These are phyloP conservation scores for Lupinus albus DNA, from an alignment of 306 rosid genomes.

Conservation along the genomic window DNA sequence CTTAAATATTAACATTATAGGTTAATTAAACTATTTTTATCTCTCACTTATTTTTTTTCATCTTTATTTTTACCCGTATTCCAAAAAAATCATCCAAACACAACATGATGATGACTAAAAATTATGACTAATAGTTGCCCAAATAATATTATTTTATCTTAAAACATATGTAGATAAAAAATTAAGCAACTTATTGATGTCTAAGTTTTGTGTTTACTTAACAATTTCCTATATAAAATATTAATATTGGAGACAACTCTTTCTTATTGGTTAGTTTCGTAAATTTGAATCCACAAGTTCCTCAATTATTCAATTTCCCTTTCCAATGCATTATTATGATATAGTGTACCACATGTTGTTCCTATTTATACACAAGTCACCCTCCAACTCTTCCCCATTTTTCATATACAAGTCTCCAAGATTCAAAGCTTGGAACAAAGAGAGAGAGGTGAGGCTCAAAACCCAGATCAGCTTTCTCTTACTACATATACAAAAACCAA, in stretches of 20 bases:
- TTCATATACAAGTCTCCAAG: slow-evolving; percentile 6
- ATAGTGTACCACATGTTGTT: slow-evolving; percentile 29
- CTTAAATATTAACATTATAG: no score
- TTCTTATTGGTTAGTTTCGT: slow-evolving; percentile 49
- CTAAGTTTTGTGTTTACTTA: no score
- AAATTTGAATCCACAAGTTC: slow-evolving; percentile 35
- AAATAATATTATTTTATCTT: no score
- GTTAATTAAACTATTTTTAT: no score
- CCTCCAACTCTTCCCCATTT: slow-evolving; percentile 38
- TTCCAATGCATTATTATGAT: slow-evolving; percentile 27
- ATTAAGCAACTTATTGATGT: no score
- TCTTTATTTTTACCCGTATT: no score
- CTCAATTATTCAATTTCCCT: slow-evolving; percentile 27
- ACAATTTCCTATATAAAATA: no score
- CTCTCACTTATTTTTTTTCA: no score
- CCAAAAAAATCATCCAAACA: no score
- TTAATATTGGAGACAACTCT: slow-evolving; percentile 37
- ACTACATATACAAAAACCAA: not conserved
- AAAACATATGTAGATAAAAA: no score
- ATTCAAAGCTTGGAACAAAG: slow-evolving; percentile 23
- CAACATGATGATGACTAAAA: no score
- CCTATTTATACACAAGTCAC: slow-evolving; percentile 42
- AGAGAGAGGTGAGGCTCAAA: not conserved
- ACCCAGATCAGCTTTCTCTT: not conserved
- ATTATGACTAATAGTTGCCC: no score